Evolutionary conservation across 208 protist species (phyloP).

Genomic region (Sergeia podlipaevii): DNA sequence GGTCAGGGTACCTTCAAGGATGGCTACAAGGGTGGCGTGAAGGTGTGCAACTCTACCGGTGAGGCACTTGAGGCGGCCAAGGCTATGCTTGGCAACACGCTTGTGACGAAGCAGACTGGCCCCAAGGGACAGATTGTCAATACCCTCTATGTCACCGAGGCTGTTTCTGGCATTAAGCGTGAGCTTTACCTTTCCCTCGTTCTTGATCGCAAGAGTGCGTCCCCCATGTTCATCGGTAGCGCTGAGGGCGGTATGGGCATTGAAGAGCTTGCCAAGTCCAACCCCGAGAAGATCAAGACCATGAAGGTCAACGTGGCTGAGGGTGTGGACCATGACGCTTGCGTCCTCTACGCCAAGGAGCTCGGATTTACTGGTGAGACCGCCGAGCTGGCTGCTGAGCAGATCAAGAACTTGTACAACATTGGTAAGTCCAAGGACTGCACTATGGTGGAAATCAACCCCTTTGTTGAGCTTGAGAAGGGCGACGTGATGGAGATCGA

Average conservation of each 20-base stretch:
- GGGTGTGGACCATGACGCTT: constrained; percentile 88
- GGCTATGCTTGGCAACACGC: constrained; percentile 97
- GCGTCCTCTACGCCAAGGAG: constrained; percentile 75
- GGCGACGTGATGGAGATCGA: constrained; percentile 97
- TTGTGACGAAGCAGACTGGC: constrained; percentile 99
- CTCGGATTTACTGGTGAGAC: constrained; percentile 88
- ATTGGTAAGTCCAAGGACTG: constrained; percentile 96
- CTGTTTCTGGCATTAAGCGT: constrained; percentile 85
- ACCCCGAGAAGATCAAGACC: constrained; percentile 96
- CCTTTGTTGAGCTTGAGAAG: constrained; percentile 95
- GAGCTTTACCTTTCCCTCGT: constrained; percentile 99
- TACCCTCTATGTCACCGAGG: constrained; percentile 91
- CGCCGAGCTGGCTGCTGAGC: constrained; percentile 77
- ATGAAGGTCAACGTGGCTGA: constrained; percentile 92
- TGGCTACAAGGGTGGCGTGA: constrained; percentile 95
- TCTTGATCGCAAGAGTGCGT: constrained; percentile 93
- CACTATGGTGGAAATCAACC: constrained; percentile 99
- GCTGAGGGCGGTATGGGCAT: constrained; percentile 98
- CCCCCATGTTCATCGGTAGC: constrained; percentile 92
- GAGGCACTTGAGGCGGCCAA: constrained; percentile 87
- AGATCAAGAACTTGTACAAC: constrained; percentile 97
- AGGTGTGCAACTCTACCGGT: constrained; percentile 76
- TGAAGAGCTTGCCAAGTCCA: constrained; percentile 95
- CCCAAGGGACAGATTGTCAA: constrained; percentile 91
- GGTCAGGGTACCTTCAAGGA: constrained; percentile 97